Evolutionary conservation across 352 stramenopile species (phyloP), one percentile per base, ranked within the genome.

Genomic region (Aphanomyces stellatus): DNA sequence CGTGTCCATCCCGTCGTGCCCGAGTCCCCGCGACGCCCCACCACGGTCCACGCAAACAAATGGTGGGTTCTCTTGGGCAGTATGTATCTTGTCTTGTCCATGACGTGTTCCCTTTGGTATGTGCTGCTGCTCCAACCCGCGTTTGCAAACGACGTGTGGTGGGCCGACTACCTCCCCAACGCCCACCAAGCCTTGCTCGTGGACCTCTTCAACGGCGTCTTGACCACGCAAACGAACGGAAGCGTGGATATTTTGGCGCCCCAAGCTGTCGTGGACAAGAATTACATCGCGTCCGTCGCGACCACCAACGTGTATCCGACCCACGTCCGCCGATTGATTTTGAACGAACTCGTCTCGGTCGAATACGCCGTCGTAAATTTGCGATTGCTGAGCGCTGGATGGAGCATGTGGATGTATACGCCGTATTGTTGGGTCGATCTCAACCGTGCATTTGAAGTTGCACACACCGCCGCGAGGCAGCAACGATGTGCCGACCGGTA

Each of bases 71-170:
- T 43, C 17, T 8, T 43, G 8, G 37, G 42, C 19, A 27, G 42
- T 10, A 24, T 1, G 17, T 60, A 60, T 31, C n/a, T 60, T 4
- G 5, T 35, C 2, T 27, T 37, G 25, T 42, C 51, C 11, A 13
- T 53, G 5, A 11, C 25, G 3, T 30, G 57, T 28, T 30, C 22
- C 2, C 8, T 63, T 17, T 63, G 33, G 33, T 65, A 53, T 25
- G 15, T 65, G 27, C 6, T 37, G 13, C 1, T 51, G 11, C 30
- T 65, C 19, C 4, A 11, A 11, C 31, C 17, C 6, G 22, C 25
- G 13, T 34, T 53, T 51, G 15, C 10, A 6, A 65, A 65, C 57
- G 57, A 65, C 57, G 11, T 65, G 27, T 65, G 57, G 57, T 65
- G 57, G 57, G 41, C 33, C 27, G 30, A 35, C 34, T 65, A 65